phyloP scores from a whole-genome alignment of 1,284 basidiomycete species.

The Schizopora paradoxa region DNA sequence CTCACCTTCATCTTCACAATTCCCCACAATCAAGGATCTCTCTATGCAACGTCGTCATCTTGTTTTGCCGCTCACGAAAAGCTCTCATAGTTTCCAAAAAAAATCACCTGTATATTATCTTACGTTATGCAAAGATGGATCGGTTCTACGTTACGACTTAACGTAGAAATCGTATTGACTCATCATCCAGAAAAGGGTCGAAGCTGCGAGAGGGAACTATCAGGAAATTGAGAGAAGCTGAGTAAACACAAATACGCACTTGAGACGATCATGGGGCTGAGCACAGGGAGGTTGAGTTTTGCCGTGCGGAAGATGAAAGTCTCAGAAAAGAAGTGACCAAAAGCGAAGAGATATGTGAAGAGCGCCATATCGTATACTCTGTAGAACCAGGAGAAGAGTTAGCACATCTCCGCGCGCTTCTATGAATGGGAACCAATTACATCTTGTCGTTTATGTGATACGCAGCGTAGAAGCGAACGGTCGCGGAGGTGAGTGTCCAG shows the following conservation, averaged over 20 bases:
- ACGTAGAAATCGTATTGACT: no score
- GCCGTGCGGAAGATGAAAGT: constrained; percentile 79
- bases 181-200: no score
- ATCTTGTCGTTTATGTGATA: constrained; percentile 78
- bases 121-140: neutral
- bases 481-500: constrained; percentile 83
- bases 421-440: constrained; percentile 42
- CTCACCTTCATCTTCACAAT: neutral
- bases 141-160: neutral
- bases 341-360: constrained; percentile 84
- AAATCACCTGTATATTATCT: neutral
- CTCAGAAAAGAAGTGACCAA: constrained; percentile 86
- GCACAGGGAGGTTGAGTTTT: constrained; percentile 54
- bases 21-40: neutral
- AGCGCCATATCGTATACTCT: constrained; percentile 91
- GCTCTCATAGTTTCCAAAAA: neutral
- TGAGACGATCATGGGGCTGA: constrained; percentile 82
- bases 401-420: neutral
- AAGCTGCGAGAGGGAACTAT: no score
- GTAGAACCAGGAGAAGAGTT: constrained; percentile 5
- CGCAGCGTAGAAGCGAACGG: constrained; percentile 79
- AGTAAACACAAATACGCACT: constrained; percentile 49
- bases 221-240: no score
- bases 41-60: neutral
- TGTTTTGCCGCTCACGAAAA: neutral